Evolutionary conservation across 768 basidiomycete genomes (phyloP).

Genomic region (Auriscalpium vulgare): DNA sequence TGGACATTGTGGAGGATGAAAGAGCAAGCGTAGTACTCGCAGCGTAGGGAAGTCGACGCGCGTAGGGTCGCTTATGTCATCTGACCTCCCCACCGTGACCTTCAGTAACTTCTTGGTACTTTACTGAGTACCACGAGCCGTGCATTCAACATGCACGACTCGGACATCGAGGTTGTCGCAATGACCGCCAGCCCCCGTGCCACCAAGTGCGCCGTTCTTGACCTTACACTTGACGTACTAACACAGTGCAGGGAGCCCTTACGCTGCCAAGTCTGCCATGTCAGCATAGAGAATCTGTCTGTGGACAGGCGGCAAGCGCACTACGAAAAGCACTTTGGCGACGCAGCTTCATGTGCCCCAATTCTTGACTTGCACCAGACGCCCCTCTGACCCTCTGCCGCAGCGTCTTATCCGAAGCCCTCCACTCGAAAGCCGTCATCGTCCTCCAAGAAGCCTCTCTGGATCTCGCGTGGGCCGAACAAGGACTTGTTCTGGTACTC

Average conservation of each 20-base stretch:
- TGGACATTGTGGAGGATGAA: constrained; percentile 51
- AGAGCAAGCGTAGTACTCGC: not conserved
- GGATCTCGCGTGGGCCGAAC: not conserved
- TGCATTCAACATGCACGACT: not conserved
- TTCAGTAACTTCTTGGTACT: no score
- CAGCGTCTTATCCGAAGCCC: no score
- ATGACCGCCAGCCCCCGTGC: not conserved
- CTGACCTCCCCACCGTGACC: no score
- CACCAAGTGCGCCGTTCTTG: not conserved
- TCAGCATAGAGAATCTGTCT: constrained; percentile 32
- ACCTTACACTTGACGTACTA: not conserved
- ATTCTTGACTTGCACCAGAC: not conserved
- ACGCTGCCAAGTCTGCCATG: constrained; percentile 45
- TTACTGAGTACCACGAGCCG: not conserved
- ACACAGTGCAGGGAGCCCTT: constrained; percentile 7
- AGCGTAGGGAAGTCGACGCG: constrained; percentile 5
- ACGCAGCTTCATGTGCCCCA: constrained; percentile 3
- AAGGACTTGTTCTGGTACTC: constrained; percentile 63
- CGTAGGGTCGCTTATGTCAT: constrained; percentile 2
- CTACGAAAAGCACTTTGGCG: constrained; percentile 42
- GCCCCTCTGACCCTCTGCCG: not conserved
- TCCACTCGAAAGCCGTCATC: no score
- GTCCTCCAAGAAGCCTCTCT: not conserved
- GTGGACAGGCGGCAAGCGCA: constrained; percentile 39
- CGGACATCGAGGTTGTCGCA: not conserved